phyloP scores from a whole-genome alignment of 129 eudicot genomes.

The Lactuca sativa region DNA sequence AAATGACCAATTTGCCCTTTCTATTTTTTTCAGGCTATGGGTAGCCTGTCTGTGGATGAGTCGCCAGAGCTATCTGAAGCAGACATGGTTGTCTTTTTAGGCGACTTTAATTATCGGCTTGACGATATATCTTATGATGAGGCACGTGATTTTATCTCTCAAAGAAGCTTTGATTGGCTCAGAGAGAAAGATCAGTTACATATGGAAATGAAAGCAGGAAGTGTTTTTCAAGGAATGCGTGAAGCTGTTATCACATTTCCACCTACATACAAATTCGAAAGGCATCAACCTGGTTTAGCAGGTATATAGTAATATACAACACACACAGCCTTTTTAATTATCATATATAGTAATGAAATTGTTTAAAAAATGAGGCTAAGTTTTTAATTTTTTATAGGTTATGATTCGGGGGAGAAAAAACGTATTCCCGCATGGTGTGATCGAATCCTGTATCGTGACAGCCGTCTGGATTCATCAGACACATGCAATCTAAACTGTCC shows the following conservation, averaged over 20 bases:
- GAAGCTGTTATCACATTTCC: slow-evolving; percentile 90
- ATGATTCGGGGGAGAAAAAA: slow-evolving; percentile 96
- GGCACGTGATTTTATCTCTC: slow-evolving; percentile 95
- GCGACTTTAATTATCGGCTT: slow-evolving; percentile 91
- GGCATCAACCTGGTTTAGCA: slow-evolving; percentile 88
- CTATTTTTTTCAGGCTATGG: slow-evolving; percentile 41
- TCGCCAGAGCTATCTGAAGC: slow-evolving; percentile 91
- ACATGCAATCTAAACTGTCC: slow-evolving; percentile 87
- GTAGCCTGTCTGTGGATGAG: slow-evolving; percentile 45
- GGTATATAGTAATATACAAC: slow-evolving; percentile 37
- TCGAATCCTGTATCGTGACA: slow-evolving; percentile 85
- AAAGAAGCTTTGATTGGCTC: slow-evolving; percentile 97
- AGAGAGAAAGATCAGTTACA: slow-evolving; percentile 85
- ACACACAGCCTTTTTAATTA: too few relatives aligned
- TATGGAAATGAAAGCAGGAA: slow-evolving; percentile 91
- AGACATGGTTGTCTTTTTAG: slow-evolving; percentile 90
- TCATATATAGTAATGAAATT: slow-evolving; percentile 5
- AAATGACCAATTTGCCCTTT: slow-evolving; percentile 15
- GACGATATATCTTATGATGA: slow-evolving; percentile 94
- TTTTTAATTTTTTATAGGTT: slow-evolving; percentile 47
- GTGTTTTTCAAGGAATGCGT: slow-evolving; percentile 98
- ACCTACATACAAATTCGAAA: slow-evolving; percentile 93
- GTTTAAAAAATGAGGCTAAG: slow-evolving; percentile 2
- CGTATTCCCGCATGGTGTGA: slow-evolving; percentile 99
- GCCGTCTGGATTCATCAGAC: slow-evolving; percentile 62